These are phyloP conservation scores for Drechslerella dactyloides DNA, from an alignment of 2,329 filamentous ascomycete genomes.

Conservation along the genomic window DNA sequence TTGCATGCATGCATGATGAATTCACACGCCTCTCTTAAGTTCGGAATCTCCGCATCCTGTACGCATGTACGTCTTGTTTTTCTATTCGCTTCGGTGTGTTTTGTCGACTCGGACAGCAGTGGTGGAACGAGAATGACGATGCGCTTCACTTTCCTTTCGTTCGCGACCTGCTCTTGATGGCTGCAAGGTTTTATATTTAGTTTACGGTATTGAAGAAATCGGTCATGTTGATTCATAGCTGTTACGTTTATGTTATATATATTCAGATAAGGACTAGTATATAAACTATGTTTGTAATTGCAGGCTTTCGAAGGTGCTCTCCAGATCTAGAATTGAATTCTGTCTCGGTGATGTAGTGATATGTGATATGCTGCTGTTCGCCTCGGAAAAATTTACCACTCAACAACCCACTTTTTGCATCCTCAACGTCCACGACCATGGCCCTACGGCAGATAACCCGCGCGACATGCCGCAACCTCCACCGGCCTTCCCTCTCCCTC, in stretches of 20 bases:
- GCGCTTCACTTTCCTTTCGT: neutral
- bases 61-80: neutral
- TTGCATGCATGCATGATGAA: constrained; percentile 25
- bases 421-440: constrained; percentile 5
- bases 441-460: constrained; percentile 40
- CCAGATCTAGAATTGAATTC: neutral
- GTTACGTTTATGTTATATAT: constrained; percentile 2
- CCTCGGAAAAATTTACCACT: constrained; percentile 3
- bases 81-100: neutral
- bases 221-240: no score
- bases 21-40: constrained; percentile 12
- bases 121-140: neutral
- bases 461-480: constrained; percentile 38
- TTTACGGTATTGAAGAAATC: neutral
- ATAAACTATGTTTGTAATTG: neutral
- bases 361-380: no score
- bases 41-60: constrained; percentile 14
- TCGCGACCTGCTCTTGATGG: no score
- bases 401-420: neutral
- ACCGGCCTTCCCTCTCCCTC: constrained; percentile 46
- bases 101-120: neutral
- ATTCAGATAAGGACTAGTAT: constrained; percentile 5
- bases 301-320: neutral
- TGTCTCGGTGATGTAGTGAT: no score
- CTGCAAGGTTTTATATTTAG: neutral